Base-by-base conservation (phyloP, 2,329 filamentous ascomycete genomes). In the Aspergillus hiratsukae region DNA sequence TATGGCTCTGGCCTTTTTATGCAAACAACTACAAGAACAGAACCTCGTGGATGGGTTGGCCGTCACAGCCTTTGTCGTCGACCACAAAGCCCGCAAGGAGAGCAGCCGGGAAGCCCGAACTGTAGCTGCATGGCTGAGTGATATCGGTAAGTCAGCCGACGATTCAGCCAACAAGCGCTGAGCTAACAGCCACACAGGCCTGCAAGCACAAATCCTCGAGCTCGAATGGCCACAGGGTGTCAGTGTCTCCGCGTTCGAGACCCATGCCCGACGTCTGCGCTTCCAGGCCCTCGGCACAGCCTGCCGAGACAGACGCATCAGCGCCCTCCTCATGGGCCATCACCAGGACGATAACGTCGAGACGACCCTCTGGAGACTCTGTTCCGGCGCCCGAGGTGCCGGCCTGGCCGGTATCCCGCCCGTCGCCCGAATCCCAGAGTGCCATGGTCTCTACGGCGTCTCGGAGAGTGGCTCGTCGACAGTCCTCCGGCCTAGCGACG, bases 271-370 rank as follows among this genome's bases (percentile, higher is more conserved):
- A 25, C 82, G 75, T 23, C 78, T 87, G 35, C 85, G 94, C 14
- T 97, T 92, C 72, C 87, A 84, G 59, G 77, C 80, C 0, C 73
- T 97, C 1, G 92, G 89, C 0, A 69, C 64, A 14, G 79, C 81
- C 7, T 91, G 89, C 69, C 72, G 72, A 17, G 69, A 75, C 1
- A 63, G 76, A 5, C 69, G 75, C 0, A 82, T 89, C 3, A 74
- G 72, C 4, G 83, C 83, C 21, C 71, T 97, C 1, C 81, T 97
- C 41, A 77, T 95, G 28, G 94, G 87, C 3, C 94, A 99, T 69
- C 94, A 99, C 70, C 79, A 83, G 59, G 92, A 97, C 66, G 94
- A 99, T 66, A 90, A 94, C 68, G 88, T 91, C 55, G 94, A 99
- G 75, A 97, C 92, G 0, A 81, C 95, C 3, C 75, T 97, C 50